phyloP scores from a whole-genome alignment of 768 basidiomycete genomes.

The Omphalotus guepiniiformis region DNA sequence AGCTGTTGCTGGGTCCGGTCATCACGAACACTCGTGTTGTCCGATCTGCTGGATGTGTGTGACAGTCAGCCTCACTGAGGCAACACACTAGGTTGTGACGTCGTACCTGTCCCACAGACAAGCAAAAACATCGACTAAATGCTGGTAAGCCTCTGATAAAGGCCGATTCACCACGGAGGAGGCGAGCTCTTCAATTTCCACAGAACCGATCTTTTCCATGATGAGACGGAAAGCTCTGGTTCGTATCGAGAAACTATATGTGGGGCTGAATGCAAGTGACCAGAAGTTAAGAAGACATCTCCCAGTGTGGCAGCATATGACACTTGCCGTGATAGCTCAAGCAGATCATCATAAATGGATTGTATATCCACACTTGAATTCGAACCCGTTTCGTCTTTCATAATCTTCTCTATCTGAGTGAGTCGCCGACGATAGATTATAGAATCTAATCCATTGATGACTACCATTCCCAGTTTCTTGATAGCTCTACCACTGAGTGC shows the following conservation, averaged over 20 bases:
- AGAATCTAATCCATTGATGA: neutral
- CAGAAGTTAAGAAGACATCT: neutral
- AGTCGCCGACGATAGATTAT: constrained; percentile 1
- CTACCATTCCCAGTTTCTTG: constrained; percentile 1
- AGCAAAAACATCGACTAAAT: neutral
- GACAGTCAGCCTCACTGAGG: too few species aligned
- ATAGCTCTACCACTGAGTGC: constrained; percentile 1
- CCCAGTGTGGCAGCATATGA: neutral
- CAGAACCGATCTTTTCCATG: neutral
- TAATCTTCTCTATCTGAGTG: neutral
- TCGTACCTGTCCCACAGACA: neutral
- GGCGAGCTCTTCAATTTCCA: neutral
- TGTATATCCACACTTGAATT: neutral
- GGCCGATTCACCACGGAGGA: neutral
- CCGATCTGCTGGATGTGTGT: too few species aligned
- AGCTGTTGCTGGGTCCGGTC: too few species aligned
- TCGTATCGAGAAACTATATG: neutral
- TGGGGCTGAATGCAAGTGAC: neutral
- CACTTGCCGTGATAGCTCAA: neutral
- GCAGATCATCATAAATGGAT: neutral
- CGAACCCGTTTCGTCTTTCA: neutral
- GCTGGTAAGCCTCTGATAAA: neutral
- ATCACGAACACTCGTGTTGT: too few species aligned
- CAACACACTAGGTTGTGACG: too few species aligned
- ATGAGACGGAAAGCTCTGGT: neutral